Evolutionary conservation across 225 moss, liverwort and hornwort genomes (phyloP), one percentile per base, ranked within the genome.

Genomic region (Neckera pumila): DNA sequence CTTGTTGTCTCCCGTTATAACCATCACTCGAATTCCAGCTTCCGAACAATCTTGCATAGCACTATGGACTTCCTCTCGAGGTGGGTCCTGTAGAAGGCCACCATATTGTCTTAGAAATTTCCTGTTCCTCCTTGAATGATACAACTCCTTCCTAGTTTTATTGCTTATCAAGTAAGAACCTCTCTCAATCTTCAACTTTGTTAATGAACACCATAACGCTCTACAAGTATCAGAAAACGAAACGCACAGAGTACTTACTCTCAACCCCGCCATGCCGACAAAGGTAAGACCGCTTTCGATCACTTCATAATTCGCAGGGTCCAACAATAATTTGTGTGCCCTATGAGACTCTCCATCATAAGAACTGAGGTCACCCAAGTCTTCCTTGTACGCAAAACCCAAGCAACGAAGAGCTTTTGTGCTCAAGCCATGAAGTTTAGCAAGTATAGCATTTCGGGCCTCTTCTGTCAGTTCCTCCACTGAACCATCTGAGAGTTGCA

Each of bases 1-100:
- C 88, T 96, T 96, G 84, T 98, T 98, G 81, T 98, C 98, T 85
- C 96, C 96, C 47, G 98, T 98, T 57, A 98, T 96, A 62, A 98
- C 96, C 92, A 98, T 96, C 60, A 98, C 98, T 81, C 96, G 94
- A 58, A 98, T 96, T 78, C 98, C 98, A 87, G 96, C 98, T 86
- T 96, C 96, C 10, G 94, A 88, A 86, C 96, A 98, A 71, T 95
- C 98, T 58, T 94, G 91, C 61, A 98, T 98, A 45, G 96, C 98
- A 67, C 89, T 86, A 74, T 78, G 84, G 26, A 98, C 98, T 90
- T 98, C 98, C 89, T 94, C 93, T 84, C 96, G 92, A 63, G 96
- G 98, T 80, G 96, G 98, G 88, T 98, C 97, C 97, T 97, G 93
- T 40, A 86, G 36, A 87, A 75, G 18, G 42, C 28, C 80, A 79